phyloP scores from a whole-genome alignment of 1,284 basidiomycete genomes.

The Moesziomyces globuligerus region DNA sequence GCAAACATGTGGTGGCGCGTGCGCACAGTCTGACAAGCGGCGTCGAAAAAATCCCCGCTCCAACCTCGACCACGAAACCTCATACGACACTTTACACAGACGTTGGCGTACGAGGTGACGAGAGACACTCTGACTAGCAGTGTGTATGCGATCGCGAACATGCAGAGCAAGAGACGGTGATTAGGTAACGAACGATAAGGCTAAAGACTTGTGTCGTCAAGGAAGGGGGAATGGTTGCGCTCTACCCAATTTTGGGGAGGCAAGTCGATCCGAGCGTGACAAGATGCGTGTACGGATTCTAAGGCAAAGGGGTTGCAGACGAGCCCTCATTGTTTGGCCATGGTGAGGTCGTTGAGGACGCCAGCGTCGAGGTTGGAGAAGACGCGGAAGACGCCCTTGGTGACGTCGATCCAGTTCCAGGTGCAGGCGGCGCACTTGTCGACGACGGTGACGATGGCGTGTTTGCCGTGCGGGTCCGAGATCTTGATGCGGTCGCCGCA shows the following conservation, averaged over 20 bases:
- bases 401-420: constrained; percentile 35
- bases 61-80: not conserved
- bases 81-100: not conserved
- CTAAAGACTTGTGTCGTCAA: too few relatives aligned
- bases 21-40: not conserved
- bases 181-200: too few relatives aligned
- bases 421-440: constrained; percentile 34
- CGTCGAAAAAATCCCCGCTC: not conserved
- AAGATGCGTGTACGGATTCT: too few relatives aligned
- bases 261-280: too few relatives aligned
- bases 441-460: constrained; percentile 20
- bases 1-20: not conserved
- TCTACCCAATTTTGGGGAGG: too few relatives aligned
- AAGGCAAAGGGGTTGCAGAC: too few relatives aligned
- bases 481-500: constrained; percentile 37
- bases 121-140: too few relatives aligned
- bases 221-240: too few relatives aligned
- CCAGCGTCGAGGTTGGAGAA: constrained; percentile 19
- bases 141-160: too few relatives aligned
- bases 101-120: too few relatives aligned
- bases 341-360: constrained; percentile 16
- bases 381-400: constrained; percentile 38
- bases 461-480: constrained; percentile 4
- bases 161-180: too few relatives aligned
- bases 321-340: constrained; percentile 23